Conservation (phyloP, 495 filamentous ascomycete genomes). For the Talaromyces adpressus region DNA sequence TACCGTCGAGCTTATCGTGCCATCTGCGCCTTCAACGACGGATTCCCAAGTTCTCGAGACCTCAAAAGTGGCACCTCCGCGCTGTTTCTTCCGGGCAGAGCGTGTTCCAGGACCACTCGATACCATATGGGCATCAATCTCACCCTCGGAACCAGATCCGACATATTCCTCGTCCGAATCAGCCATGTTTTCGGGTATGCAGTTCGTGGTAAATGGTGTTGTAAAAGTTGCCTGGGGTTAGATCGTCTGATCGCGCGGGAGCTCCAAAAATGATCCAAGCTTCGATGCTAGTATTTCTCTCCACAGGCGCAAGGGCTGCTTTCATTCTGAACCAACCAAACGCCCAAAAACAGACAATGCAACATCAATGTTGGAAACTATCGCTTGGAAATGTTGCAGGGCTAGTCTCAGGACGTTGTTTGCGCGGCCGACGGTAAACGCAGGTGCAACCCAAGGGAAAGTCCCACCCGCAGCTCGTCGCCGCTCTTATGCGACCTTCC, state of each 20-base stretch:
- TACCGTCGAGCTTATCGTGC: constrained; percentile 62
- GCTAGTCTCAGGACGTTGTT: neutral
- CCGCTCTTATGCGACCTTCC: constrained; percentile 1
- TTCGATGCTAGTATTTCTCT: neutral
- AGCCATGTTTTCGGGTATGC: constrained; percentile 21
- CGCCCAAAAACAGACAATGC: neutral
- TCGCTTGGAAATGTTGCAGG: neutral
- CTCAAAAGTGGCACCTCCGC: constrained; percentile 52
- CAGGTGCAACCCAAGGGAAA: too few relatives aligned
- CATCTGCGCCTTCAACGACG: constrained; percentile 65
- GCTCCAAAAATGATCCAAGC: constrained; percentile 6
- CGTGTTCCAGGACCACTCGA: constrained; percentile 27
- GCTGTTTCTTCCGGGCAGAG: constrained; percentile 40
- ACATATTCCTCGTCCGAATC: constrained; percentile 80
- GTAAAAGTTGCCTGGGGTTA: neutral
- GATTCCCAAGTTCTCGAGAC: constrained; percentile 56
- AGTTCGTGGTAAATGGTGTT: constrained; percentile 20
- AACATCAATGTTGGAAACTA: neutral
- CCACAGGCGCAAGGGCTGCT: neutral
- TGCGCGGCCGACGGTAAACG: constrained; percentile 6
- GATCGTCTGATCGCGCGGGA: neutral
- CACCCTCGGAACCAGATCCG: constrained; percentile 69
- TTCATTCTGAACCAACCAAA: neutral
- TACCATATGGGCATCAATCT: constrained; percentile 48
- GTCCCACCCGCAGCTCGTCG: neutral